Base-by-base conservation (phyloP, 2,329 filamentous ascomycete genomes). In the Fusarium nygamai region DNA sequence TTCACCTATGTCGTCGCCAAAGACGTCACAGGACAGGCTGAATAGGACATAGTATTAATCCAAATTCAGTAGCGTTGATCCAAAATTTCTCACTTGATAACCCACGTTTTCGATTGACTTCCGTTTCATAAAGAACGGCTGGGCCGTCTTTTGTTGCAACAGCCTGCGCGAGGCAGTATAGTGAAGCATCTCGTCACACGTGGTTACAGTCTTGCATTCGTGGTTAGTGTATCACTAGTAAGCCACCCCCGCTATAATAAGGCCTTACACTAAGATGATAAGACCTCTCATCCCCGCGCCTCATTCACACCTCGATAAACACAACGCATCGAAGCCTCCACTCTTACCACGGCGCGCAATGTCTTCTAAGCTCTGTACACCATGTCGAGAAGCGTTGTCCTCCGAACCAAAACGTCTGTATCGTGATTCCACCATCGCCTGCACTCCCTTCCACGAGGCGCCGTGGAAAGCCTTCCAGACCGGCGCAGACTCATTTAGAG, bases 61-160 rank as follows among this genome's bases (percentile, higher is more conserved):
- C 11, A 31, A 8, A 56, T n/a, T 19, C 16, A 8, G 34, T n/a
- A n/a, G 14, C 6, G 9, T 27, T 2, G 19, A 3, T 5, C 6
- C 3, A n/a, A 10, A 7, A 1, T 9, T 0, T 39, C 2, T 27
- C 20, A 11, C 4, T 8, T 24, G 0, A 3, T 24, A 8, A 41
- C 17, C 27, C 16, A 19, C 6, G 1, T 11, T 2, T 6, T 8
- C 11, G 5, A 19, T 43, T 19, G 20, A 14, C 19, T 11, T 5
- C 11, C 11, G 5, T 17, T 22, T 13, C 4, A 1, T 7, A n/a
- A 8, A 29, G 4, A n/a, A n/a, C 11, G 2, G 6, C 12, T 1
- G 6, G 2, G 3, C 3, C 3, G 8, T 31, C 53, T 19, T 13
- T 19, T 10, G n/a, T 19, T 20, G 0, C 17, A 7, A 24, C 9